Evolutionary conservation across 2,329 filamentous ascomycete genomes (phyloP).

Genomic region (Boeremia lycopersici): DNA sequence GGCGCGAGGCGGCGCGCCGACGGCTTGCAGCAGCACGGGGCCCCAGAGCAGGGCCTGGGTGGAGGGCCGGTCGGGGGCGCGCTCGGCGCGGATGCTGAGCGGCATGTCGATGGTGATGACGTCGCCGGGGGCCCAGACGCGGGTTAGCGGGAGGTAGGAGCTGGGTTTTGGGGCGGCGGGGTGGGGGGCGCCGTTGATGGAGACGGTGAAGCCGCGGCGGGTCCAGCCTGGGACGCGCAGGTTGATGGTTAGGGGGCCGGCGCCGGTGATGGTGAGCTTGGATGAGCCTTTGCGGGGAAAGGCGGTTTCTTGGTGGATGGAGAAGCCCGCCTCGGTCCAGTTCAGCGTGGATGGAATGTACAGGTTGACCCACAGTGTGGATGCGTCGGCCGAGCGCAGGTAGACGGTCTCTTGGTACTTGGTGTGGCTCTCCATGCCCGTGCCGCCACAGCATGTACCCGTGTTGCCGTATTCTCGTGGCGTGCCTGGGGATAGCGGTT

Average conservation of each 20-base stretch:
- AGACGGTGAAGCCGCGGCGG: not conserved
- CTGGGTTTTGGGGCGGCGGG: not conserved
- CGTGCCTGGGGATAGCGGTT: not conserved
- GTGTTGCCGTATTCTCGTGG: constrained; percentile 2
- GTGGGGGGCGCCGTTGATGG: not conserved
- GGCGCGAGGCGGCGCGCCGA: not conserved
- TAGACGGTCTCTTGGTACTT: constrained; percentile 8
- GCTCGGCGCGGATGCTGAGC: not conserved
- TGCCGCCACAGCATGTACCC: constrained; percentile 2
- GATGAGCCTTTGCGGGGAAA: not conserved
- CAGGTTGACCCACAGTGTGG: not conserved
- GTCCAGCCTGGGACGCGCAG: constrained; percentile 1
- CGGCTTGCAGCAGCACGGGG: not conserved
- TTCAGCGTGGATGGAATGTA: not conserved
- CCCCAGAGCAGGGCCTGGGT: constrained; percentile 5
- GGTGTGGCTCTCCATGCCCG: constrained; percentile 8
- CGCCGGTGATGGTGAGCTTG: not conserved
- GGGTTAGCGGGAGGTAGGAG: not conserved
- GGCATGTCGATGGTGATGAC: constrained; percentile 1
- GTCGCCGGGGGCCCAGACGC: not conserved
- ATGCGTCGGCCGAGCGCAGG: not conserved
- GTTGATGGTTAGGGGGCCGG: not conserved
- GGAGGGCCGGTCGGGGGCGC: constrained; percentile 1
- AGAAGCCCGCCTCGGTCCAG: not conserved
- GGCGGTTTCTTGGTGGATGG: not conserved